Conservation (phyloP, 1,284 basidiomycete genomes). For the Wallemia hederae region DNA sequence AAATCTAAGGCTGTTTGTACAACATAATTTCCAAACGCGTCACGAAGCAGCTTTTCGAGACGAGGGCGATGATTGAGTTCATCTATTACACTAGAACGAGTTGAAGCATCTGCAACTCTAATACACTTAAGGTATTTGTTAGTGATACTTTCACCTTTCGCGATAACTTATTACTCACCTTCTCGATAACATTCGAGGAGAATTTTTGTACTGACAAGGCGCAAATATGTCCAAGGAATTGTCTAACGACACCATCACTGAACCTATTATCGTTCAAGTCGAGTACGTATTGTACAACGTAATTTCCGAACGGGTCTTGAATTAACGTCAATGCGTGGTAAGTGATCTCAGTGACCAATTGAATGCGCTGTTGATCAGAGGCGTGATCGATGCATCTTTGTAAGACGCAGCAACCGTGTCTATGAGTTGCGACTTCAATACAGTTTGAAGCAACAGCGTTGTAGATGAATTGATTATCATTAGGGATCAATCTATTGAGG, state of each 20-base stretch:
- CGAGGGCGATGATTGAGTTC: slow-evolving; percentile 82
- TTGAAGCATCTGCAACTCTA: slow-evolving; percentile 79
- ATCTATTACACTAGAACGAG: slow-evolving; percentile 79
- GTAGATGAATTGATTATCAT: slow-evolving; percentile 99
- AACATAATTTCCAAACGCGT: slow-evolving; percentile 86
- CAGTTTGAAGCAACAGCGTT: slow-evolving; percentile 97
- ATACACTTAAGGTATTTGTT: slow-evolving; percentile 36
- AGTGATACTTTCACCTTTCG: slow-evolving; percentile 1
- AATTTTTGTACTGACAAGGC: slow-evolving; percentile 96
- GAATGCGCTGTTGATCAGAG: slow-evolving; percentile 74
- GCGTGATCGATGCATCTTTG: slow-evolving; percentile 98
- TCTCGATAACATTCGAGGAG: slow-evolving; percentile 79
- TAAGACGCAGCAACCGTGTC: slow-evolving; percentile 93
- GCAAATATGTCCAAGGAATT: slow-evolving; percentile 93
- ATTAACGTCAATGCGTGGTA: slow-evolving; percentile 92
- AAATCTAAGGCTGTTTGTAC: slow-evolving; percentile 87
- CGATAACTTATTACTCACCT: slow-evolving; percentile 21
- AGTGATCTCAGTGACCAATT: slow-evolving; percentile 95
- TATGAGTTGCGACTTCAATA: slow-evolving; percentile 95
- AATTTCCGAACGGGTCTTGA: slow-evolving; percentile 94
- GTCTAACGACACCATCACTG: slow-evolving; percentile 87
- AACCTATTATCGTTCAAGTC: slow-evolving; percentile 94
- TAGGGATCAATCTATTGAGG: slow-evolving; percentile 81
- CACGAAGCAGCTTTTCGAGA: slow-evolving; percentile 73
- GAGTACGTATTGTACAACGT: slow-evolving; percentile 87